Conservation (phyloP, 345 rosid species). For the Litchi chinensis region DNA sequence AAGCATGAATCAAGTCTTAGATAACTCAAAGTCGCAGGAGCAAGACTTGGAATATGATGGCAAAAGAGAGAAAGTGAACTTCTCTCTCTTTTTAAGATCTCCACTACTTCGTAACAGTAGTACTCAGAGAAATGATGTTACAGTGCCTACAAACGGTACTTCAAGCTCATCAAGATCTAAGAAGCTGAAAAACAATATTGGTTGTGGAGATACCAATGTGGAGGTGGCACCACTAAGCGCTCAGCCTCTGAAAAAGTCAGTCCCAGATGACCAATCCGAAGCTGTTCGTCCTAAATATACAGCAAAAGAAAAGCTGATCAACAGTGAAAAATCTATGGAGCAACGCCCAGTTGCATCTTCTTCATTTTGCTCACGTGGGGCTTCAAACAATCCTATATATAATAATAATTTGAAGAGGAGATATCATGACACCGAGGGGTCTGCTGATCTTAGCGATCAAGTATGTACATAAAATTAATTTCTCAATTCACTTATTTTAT, state of each 20-base stretch:
- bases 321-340: constrained; percentile 16
- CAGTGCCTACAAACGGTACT: constrained; percentile 1
- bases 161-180: constrained; percentile 12
- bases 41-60: constrained; percentile 14
- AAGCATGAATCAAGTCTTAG: neutral
- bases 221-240: neutral
- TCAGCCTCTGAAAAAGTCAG: constrained; percentile 14
- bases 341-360: constrained; percentile 28
- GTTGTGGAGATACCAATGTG: neutral
- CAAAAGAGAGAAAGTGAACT: constrained; percentile 17
- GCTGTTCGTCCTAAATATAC: constrained; percentile 28
- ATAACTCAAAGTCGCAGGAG: constrained; percentile 14
- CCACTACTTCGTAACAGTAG: constrained; percentile 5
- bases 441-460: constrained; percentile 31
- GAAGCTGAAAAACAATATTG: constrained; percentile 14
- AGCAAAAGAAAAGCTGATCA: constrained; percentile 13
- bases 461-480: constrained; percentile 28
- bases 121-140: constrained; percentile 6
- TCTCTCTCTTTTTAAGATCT: constrained; percentile 31
- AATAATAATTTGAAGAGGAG: constrained; percentile 26
- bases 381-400: constrained; percentile 41
- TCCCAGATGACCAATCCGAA: constrained; percentile 71
- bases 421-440: constrained; percentile 30
- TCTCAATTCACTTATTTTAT: neutral
- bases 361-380: constrained; percentile 44